Percentiles rank a stretch among this genome's conserved stretches.
phyloP scores from a whole-genome alignment of 306 rosid genomes.

The Dryas octopetala region DNA sequence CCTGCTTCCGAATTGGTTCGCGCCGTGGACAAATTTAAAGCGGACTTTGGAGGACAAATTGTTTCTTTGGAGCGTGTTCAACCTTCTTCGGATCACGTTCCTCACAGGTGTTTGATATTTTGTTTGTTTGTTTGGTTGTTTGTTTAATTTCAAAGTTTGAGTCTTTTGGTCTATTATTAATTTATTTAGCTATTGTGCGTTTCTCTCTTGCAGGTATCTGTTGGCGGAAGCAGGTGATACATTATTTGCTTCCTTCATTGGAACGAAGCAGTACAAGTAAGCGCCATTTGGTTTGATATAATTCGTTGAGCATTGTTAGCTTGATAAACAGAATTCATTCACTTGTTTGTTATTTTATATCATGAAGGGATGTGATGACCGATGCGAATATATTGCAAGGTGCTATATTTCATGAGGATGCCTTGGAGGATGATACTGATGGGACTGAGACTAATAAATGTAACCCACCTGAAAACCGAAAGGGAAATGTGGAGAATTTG shows the following conservation, averaged over 20 bases:
- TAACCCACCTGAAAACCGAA: slow-evolving; percentile 46
- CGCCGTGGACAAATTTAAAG: slow-evolving; percentile 87
- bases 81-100: slow-evolving; percentile 96
- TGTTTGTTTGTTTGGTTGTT: neutral
- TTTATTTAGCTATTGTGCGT: slow-evolving; percentile 16
- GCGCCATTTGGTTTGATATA: slow-evolving; percentile 20
- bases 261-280: slow-evolving; percentile 97
- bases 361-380: slow-evolving; percentile 79
- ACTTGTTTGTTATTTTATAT: slow-evolving; percentile 24
- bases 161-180: neutral
- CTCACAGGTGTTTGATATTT: slow-evolving; percentile 61
- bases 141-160: slow-evolving; percentile 13
- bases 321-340: slow-evolving; percentile 6
- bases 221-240: slow-evolving; percentile 98
- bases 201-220: slow-evolving; percentile 58
- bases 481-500: slow-evolving; percentile 51
- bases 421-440: slow-evolving; percentile 51
- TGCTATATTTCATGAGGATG: slow-evolving; percentile 94
- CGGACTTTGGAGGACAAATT: slow-evolving; percentile 87
- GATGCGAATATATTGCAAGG: slow-evolving; percentile 99
- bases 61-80: slow-evolving; percentile 94
- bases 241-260: slow-evolving; percentile 92
- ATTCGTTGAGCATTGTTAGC: slow-evolving; percentile 17
- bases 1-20: slow-evolving; percentile 87
- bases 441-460: slow-evolving; percentile 34